Conservation (phyloP, 179 eudicot species). For the Amaranthus tricolor region DNA sequence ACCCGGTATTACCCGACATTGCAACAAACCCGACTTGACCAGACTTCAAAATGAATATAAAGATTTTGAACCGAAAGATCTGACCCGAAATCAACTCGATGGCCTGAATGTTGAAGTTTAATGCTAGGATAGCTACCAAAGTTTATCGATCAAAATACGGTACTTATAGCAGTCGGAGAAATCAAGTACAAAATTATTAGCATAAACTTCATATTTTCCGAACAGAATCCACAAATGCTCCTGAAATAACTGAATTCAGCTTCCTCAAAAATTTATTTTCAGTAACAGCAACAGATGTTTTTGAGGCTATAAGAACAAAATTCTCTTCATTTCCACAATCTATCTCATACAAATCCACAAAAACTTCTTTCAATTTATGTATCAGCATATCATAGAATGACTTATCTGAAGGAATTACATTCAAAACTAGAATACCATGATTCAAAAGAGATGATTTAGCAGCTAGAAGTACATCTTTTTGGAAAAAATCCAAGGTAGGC, state of each 20-base stretch:
- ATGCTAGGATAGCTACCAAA: background rate
- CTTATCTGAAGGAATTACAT: conserved; percentile 55
- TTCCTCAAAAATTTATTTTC: conserved; percentile 36
- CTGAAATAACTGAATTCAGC: conserved; percentile 47
- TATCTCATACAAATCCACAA: conserved; percentile 58
- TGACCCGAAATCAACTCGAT: no score
- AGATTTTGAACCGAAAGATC: no score
- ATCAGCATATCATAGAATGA: conserved; percentile 45
- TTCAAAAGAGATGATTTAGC: conserved; percentile 43
- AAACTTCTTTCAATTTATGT: conserved; percentile 34
- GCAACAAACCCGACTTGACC: no score
- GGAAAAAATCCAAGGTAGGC: conserved; percentile 62
- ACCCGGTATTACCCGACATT: no score
- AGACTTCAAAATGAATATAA: no score
- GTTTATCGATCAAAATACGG: background rate
- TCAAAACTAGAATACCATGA: conserved; percentile 56
- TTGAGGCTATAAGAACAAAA: conserved; percentile 57
- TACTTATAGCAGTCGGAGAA: background rate
- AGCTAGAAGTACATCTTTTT: conserved; percentile 51
- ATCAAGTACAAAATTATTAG: background rate
- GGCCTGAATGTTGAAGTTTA: no score
- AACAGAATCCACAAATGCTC: conserved; percentile 39
- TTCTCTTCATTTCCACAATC: conserved; percentile 67
- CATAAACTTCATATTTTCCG: conserved; percentile 37
- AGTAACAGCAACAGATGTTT: conserved; percentile 19